These are phyloP conservation scores for Croton laevigatus DNA, from an alignment of 441 rosid genomes.

Conservation along the genomic window DNA sequence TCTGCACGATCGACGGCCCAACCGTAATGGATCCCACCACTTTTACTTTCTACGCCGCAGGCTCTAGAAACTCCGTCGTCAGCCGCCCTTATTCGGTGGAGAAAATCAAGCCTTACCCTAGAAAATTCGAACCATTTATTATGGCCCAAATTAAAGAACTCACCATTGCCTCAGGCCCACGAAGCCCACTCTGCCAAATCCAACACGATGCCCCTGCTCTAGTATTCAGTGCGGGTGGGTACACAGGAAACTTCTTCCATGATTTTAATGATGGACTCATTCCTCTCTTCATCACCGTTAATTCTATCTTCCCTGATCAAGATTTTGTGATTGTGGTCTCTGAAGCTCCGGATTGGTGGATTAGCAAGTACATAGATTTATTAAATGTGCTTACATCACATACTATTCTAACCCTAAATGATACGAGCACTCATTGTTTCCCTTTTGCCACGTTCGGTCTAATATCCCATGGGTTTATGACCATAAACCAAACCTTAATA, in stretches of 20 bases:
- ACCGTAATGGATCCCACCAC: constrained; percentile 34
- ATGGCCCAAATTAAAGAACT: constrained; percentile 45
- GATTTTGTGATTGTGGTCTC: constrained; percentile 41
- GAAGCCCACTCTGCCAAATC: constrained; percentile 23
- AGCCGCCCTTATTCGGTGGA: constrained; percentile 14
- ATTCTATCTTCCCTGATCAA: constrained; percentile 28
- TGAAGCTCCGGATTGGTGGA: constrained; percentile 48
- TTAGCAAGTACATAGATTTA: constrained; percentile 37
- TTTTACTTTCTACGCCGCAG: constrained; percentile 17
- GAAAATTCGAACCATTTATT: constrained; percentile 34
- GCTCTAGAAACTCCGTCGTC: constrained; percentile 21
- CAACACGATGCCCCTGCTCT: constrained; percentile 47
- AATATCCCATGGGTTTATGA: constrained; percentile 53
- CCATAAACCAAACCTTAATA: constrained; percentile 28
- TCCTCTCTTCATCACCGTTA: constrained; percentile 58
- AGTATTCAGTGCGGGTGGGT: constrained; percentile 57
- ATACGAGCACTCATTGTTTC: constrained; percentile 44
- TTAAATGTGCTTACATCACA: constrained; percentile 36
- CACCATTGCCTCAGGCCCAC: constrained; percentile 31
- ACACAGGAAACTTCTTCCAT: constrained; percentile 64
- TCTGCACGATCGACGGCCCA: constrained; percentile 47
- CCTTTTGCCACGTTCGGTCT: constrained; percentile 44
- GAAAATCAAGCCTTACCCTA: constrained; percentile 51
- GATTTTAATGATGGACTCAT: constrained; percentile 58
- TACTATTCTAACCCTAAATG: constrained; percentile 41